Conservation (phyloP, 192 early-diverging fungal species). For the Gaertneriomyces sp. region DNA sequence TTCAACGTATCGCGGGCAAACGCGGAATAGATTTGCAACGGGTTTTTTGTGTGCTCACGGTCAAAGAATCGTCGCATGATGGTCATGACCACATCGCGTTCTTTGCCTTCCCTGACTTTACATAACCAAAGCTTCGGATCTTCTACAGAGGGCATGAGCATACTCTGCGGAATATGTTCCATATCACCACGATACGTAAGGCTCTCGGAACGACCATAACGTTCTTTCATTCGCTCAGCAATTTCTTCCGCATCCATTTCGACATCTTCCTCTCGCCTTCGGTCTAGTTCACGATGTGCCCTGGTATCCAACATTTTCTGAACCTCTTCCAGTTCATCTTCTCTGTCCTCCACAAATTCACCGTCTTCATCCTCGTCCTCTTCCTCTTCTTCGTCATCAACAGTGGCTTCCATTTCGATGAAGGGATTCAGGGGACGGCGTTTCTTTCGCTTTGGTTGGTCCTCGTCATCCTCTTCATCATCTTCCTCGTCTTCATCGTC, state of each 20-base stretch:
- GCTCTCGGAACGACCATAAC: conserved; percentile 65
- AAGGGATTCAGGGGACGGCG: conserved; percentile 38
- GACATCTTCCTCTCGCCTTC: conserved; percentile 58
- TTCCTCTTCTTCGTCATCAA: conserved; percentile 75
- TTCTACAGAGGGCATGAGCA: conserved; percentile 78
- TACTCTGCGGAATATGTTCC: conserved; percentile 68
- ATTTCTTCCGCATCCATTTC: conserved; percentile 80
- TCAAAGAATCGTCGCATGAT: conserved; percentile 76
- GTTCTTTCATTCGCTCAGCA: conserved; percentile 67
- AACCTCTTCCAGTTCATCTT: conserved; percentile 71
- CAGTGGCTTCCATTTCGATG: conserved; percentile 69
- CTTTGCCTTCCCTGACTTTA: conserved; percentile 78
- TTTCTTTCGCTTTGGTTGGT: conserved; percentile 4
- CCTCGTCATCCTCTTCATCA: conserved; percentile 12
- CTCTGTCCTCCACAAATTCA: conserved; percentile 43
- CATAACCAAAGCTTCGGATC: conserved; percentile 93
- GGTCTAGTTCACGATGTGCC: conserved; percentile 67
- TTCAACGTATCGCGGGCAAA: conserved; percentile 79
- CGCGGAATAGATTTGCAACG: conserved; percentile 71
- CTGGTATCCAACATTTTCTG: conserved; percentile 54
- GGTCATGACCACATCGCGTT: conserved; percentile 78
- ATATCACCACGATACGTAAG: conserved; percentile 42
- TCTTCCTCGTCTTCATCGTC: conserved; percentile 17
- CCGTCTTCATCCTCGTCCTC: conserved; percentile 68
- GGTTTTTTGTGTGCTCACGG: conserved; percentile 53